These are phyloP conservation scores for Hanseniaspora meyeri DNA, from an alignment of 805 yeast genomes.

Conservation along the genomic window DNA sequence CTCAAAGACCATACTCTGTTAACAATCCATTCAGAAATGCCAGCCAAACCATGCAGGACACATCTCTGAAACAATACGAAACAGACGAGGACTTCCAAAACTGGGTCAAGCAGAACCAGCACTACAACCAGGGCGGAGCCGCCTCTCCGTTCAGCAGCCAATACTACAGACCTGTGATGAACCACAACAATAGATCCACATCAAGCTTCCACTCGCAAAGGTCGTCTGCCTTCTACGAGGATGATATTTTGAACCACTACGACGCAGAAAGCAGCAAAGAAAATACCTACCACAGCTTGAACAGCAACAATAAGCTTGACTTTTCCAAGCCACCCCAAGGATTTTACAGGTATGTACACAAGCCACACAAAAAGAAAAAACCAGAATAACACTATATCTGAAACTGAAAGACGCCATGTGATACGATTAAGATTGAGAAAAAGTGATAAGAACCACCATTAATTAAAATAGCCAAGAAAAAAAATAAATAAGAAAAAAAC, in stretches of 20 bases:
- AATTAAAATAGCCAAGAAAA: no score
- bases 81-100: slow-evolving; percentile 36
- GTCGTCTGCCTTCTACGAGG: slow-evolving; percentile 11
- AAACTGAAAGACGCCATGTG: neutral
- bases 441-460: neutral
- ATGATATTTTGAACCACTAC: slow-evolving; percentile 11
- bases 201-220: slow-evolving; percentile 11
- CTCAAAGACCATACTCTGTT: slow-evolving; percentile 38
- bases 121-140: neutral
- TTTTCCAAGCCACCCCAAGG: slow-evolving; percentile 7
- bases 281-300: neutral
- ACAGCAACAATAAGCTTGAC: neutral
- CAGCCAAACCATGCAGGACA: slow-evolving; percentile 24
- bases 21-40: slow-evolving; percentile 63
- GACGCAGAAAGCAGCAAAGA: neutral
- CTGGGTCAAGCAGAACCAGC: slow-evolving; percentile 41
- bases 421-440: neutral
- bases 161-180: slow-evolving; percentile 16
- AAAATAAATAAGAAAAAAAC: no score
- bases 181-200: slow-evolving; percentile 15
- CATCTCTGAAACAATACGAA: slow-evolving; percentile 23
- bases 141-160: neutral
- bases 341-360: slow-evolving; percentile 10
- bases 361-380: neutral
- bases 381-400: no score